Conservation (phyloP, 2,329 filamentous ascomycete genomes). For the Fusarium liriodendri region DNA sequence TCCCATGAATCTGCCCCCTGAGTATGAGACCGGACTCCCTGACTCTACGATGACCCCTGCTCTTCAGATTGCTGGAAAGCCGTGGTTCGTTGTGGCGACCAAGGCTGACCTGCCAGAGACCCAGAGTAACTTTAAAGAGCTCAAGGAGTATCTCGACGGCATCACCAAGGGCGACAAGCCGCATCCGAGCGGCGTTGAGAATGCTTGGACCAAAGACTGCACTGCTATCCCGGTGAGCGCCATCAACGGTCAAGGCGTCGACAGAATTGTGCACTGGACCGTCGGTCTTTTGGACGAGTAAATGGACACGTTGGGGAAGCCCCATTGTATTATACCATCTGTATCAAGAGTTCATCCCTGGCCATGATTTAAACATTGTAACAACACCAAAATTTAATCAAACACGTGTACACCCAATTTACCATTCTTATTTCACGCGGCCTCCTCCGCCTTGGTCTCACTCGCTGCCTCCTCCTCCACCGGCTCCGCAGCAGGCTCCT, state of each 20-base stretch:
- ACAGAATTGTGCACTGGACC: constrained; percentile 78
- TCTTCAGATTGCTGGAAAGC: constrained; percentile 90
- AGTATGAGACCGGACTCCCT: constrained; percentile 24
- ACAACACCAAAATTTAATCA: constrained; percentile 36
- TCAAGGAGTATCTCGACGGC: constrained; percentile 77
- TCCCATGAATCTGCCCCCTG: constrained; percentile 41
- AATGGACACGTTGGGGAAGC: not conserved
- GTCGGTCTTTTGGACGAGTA: constrained; percentile 72
- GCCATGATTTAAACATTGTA: constrained; percentile 33
- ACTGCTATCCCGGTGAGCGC: constrained; percentile 88
- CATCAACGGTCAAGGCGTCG: constrained; percentile 86
- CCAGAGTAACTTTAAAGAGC: constrained; percentile 76
- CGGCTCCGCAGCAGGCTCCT: constrained; percentile 33
- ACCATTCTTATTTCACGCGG: constrained; percentile 26
- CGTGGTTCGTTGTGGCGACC: constrained; percentile 96
- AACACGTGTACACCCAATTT: constrained; percentile 30
- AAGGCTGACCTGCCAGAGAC: constrained; percentile 89
- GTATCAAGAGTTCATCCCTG: constrained; percentile 29
- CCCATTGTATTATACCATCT: constrained; percentile 40
- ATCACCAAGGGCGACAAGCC: constrained; percentile 71
- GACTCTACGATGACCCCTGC: constrained; percentile 43
- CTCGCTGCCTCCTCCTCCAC: constrained; percentile 12
- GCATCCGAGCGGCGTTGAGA: constrained; percentile 78
- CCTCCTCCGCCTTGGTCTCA: constrained; percentile 28
- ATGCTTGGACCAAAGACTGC: constrained; percentile 70